Base-by-base conservation (phyloP, 2,329 filamentous ascomycete species). In the Fusarium proliferatum region DNA sequence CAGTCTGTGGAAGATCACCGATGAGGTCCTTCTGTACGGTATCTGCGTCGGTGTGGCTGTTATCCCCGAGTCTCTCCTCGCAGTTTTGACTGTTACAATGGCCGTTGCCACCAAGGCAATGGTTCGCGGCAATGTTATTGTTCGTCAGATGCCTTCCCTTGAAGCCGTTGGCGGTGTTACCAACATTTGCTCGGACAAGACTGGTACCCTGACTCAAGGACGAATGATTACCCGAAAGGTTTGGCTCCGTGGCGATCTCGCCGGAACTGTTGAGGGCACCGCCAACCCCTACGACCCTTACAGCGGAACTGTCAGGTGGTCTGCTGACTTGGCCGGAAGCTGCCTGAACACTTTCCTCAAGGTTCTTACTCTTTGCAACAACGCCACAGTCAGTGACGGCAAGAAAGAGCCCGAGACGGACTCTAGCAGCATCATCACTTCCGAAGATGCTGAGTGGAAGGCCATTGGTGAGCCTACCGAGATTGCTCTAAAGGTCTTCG, bases 401-500 rank as follows among this genome's bases (percentile, higher is more conserved):
- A 86, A 85, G 74, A 85, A 86, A 63, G 84, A 86, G 61, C 77
- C 81, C n/a, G 82, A 83, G 59, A 84, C 82, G 26, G 86, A 87
- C 71, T 84, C 84, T 15, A 85, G 84, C 52, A 87, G 85, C 38
- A 83, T 84, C 56, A 85, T 85, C 9, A 86, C 85, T n/a, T 82
- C 84, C 19, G 81, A 84, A 21, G 80, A 82, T 34, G 79, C 81
- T 7, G 79, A 84, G 4, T 92, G 90, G 89, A 86, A 84, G 46
- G 89, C 89, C 26, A 82, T 90, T 46, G 91, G 91, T 55, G 90
- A 93, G 73, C 90, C 91, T 7, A 94, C 92, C 7, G 92, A 94
- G 75, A 93, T 94, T 67, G 92, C 92, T 16, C 88, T 94, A 21
- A 91, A 93, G 72, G 91, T 94, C 15, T 91, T 94, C 69, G 91